A percentile compares a stretch with the other conserved stretches of the same genome.
These are phyloP conservation scores for Begonia masoniana DNA, from an alignment of 306 rosid species.

Conservation along the genomic window DNA sequence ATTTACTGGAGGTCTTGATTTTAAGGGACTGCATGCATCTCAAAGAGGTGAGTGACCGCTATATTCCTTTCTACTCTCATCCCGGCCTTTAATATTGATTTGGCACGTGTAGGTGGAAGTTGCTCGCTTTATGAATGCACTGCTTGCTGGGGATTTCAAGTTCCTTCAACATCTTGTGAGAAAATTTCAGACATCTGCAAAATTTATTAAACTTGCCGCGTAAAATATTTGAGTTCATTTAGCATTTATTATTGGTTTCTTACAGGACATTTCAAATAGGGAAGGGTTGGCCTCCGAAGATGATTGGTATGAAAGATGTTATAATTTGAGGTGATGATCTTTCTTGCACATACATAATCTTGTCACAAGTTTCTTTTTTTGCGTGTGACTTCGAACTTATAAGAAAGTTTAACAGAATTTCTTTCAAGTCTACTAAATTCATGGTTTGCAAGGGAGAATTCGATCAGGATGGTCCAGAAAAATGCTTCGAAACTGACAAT, in stretches of 20 bases:
- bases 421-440: no score
- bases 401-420: no score
- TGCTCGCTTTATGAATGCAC: constrained; percentile 44
- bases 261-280: constrained; percentile 91
- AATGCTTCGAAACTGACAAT: no score
- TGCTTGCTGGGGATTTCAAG: constrained; percentile 79
- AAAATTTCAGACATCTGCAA: constrained; percentile 8
- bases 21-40: constrained; percentile 98
- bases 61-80: constrained; percentile 8
- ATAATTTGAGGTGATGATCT: constrained; percentile 64
- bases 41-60: constrained; percentile 47
- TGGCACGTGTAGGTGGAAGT: constrained; percentile 59
- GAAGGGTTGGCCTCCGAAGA: constrained; percentile 96
- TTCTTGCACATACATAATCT: no score
- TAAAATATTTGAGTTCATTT: no score
- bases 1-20: constrained; percentile 67
- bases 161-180: constrained; percentile 69
- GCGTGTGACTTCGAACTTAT: no score
- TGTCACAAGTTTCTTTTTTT: no score
- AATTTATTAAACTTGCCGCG: no score
- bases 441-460: no score
- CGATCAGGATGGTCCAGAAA: no score
- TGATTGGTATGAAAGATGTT: constrained; percentile 85
- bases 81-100: constrained; percentile 2
- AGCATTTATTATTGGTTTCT: constrained; percentile 13